Conservation (phyloP, 768 basidiomycete species). For the Auriscalpium vulgare region DNA sequence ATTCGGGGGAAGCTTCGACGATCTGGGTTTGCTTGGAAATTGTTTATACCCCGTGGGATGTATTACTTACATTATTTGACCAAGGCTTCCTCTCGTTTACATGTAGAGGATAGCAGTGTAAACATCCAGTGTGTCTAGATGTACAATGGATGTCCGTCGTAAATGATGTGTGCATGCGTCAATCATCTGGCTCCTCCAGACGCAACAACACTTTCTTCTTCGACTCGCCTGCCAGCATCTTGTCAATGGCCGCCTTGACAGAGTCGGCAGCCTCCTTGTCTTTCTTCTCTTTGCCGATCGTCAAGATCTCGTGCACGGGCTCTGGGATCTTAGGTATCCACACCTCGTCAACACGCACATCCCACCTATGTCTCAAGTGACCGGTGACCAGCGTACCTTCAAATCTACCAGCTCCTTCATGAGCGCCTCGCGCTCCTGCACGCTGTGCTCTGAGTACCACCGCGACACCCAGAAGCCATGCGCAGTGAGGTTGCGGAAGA, state of each 20-base stretch:
- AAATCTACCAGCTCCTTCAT: slow-evolving; percentile 45
- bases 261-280: slow-evolving; percentile 29
- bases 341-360: too few species aligned
- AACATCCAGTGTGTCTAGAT: too few species aligned
- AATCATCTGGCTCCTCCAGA: slow-evolving; percentile 23
- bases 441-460: slow-evolving; percentile 51
- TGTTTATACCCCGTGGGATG: too few species aligned
- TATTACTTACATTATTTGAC: too few species aligned
- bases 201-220: slow-evolving; percentile 44
- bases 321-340: slow-evolving; percentile 44
- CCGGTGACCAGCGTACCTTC: slow-evolving; percentile 47
- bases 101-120: too few species aligned
- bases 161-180: not conserved
- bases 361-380: slow-evolving; percentile 1
- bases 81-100: too few species aligned
- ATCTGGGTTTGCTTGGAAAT: too few species aligned
- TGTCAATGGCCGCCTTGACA: slow-evolving; percentile 28
- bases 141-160: too few species aligned
- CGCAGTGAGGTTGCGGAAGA: slow-evolving; percentile 74
- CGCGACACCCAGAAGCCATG: slow-evolving; percentile 76
- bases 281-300: slow-evolving; percentile 32
- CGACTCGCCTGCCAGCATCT: slow-evolving; percentile 28
- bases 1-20: too few species aligned
- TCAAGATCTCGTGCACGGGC: slow-evolving; percentile 63
- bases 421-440: slow-evolving; percentile 41